phyloP scores from a whole-genome alignment of 2,329 filamentous ascomycete species.

The Stagonosporopsis cucurbitacearum region DNA sequence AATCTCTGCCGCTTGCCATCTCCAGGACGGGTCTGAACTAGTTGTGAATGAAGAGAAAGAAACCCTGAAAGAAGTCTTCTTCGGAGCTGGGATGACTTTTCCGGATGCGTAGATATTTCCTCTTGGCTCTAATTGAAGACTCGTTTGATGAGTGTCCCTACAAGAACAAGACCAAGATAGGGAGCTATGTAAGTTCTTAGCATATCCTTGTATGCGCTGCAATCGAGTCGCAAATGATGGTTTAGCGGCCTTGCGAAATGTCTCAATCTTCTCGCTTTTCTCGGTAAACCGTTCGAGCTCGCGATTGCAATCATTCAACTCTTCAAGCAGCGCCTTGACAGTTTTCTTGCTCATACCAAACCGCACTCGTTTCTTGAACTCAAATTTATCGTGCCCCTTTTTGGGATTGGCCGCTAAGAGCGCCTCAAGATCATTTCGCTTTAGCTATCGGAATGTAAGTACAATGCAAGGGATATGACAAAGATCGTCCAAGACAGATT shows the following conservation, averaged over 20 bases:
- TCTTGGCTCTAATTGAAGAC: slow-evolving; percentile 43
- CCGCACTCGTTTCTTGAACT: slow-evolving; percentile 44
- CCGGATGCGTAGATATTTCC: slow-evolving; percentile 32
- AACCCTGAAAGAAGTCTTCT: slow-evolving; percentile 43
- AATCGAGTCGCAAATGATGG: slow-evolving; percentile 43
- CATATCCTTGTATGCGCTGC: slow-evolving; percentile 45
- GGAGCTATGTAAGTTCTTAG: slow-evolving; percentile 40
- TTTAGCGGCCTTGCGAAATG: slow-evolving; percentile 42
- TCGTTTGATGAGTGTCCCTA: slow-evolving; percentile 41
- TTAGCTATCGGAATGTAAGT: slow-evolving; percentile 36
- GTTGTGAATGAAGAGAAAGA: slow-evolving; percentile 36
- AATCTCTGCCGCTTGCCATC: slow-evolving; percentile 44
- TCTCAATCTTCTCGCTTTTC: slow-evolving; percentile 47
- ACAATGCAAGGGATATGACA: slow-evolving; percentile 12
- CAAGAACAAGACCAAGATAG: slow-evolving; percentile 47
- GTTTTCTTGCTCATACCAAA: slow-evolving; percentile 49
- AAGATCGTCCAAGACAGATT: neutral
- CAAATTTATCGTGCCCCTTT: slow-evolving; percentile 41
- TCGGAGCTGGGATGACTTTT: slow-evolving; percentile 8
- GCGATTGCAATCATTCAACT: slow-evolving; percentile 49
- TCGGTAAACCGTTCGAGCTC: slow-evolving; percentile 49
- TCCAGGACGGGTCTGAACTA: slow-evolving; percentile 30
- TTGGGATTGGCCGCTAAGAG: slow-evolving; percentile 43
- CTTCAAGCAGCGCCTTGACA: slow-evolving; percentile 44
- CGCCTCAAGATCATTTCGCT: slow-evolving; percentile 46